Conservation (phyloP, 371 early-diverging fungal genomes). For the Synchytrium microbalum region DNA sequence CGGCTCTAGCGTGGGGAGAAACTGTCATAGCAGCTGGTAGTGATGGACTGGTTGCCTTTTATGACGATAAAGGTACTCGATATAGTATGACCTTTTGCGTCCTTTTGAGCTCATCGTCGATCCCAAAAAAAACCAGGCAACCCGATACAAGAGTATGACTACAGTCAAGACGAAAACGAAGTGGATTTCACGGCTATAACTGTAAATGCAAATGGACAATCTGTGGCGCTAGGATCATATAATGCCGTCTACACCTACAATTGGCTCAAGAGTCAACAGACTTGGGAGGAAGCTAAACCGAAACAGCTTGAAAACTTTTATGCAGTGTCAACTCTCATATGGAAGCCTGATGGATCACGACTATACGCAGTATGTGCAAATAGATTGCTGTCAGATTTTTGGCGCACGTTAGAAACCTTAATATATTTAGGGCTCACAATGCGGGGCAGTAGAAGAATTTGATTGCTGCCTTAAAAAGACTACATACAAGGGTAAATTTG, state of each 20-base stretch:
- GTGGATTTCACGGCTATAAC: constrained; percentile 37
- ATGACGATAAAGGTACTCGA: constrained; percentile 29
- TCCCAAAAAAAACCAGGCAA: constrained; percentile 13
- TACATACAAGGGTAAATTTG: constrained; percentile 51
- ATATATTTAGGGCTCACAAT: constrained; percentile 34
- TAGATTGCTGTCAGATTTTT: background rate
- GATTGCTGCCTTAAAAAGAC: constrained; percentile 48
- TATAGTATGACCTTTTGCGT: background rate
- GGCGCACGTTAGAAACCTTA: background rate
- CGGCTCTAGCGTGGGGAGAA: constrained; percentile 34
- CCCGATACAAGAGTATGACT: constrained; percentile 43
- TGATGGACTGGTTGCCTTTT: constrained; percentile 37
- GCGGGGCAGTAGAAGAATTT: constrained; percentile 43
- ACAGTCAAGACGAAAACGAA: constrained; percentile 36
- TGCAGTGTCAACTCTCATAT: constrained; percentile 34
- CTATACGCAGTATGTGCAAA: constrained; percentile 30
- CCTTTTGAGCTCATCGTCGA: constrained; percentile 8
- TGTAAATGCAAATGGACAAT: constrained; percentile 40
- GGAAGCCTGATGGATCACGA: constrained; percentile 51
- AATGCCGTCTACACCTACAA: constrained; percentile 42
- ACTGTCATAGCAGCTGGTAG: constrained; percentile 37
- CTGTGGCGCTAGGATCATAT: constrained; percentile 41
- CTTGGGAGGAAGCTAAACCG: constrained; percentile 44
- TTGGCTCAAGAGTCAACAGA: constrained; percentile 21
- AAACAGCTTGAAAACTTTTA: constrained; percentile 44